These are phyloP conservation scores for Phoenix dactylifera DNA, from an alignment of 176 grass and related monocot genomes.

Conservation along the genomic window DNA sequence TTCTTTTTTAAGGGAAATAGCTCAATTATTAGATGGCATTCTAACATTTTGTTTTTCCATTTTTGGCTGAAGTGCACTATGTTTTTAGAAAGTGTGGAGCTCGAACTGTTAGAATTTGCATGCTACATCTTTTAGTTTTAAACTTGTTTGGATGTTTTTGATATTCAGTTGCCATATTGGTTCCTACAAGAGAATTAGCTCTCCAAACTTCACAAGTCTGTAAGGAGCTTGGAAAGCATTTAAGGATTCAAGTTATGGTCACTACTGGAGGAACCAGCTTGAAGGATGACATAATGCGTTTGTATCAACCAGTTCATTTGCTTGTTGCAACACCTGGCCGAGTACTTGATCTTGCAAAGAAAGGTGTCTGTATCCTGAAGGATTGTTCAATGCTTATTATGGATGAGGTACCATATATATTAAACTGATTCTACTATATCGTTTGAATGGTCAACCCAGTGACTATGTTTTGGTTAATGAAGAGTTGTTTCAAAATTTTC, in stretches of 20 bases:
- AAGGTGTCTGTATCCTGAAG: conserved; percentile 71
- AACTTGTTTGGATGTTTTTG: conserved; percentile 13
- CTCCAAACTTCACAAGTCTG: conserved; percentile 95
- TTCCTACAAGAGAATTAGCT: conserved; percentile 85
- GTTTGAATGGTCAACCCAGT: too few relatives aligned
- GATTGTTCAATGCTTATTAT: conserved; percentile 88
- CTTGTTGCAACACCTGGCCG: conserved; percentile 86
- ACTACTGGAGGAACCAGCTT: conserved; percentile 94
- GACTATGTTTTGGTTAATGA: too few relatives aligned
- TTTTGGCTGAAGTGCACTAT: too few relatives aligned
- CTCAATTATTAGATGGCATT: too few relatives aligned
- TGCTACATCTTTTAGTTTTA: too few relatives aligned
- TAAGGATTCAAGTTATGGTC: conserved; percentile 89
- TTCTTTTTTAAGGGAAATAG: too few relatives aligned
- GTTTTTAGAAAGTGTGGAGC: too few relatives aligned
- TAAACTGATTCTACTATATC: too few relatives aligned
- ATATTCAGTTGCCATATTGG: conserved; percentile 78
- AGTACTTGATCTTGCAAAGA: conserved; percentile 71
- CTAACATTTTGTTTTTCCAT: too few relatives aligned
- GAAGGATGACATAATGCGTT: conserved; percentile 84
- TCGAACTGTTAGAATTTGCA: too few relatives aligned
- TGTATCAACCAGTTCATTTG: conserved; percentile 90
- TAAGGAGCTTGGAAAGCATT: conserved; percentile 85
- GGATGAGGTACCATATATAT: conserved; percentile 63
- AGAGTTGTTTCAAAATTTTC: too few relatives aligned